Conservation (phyloP, 2,329 filamentous ascomycete genomes). For the Corynespora cassiicola region DNA sequence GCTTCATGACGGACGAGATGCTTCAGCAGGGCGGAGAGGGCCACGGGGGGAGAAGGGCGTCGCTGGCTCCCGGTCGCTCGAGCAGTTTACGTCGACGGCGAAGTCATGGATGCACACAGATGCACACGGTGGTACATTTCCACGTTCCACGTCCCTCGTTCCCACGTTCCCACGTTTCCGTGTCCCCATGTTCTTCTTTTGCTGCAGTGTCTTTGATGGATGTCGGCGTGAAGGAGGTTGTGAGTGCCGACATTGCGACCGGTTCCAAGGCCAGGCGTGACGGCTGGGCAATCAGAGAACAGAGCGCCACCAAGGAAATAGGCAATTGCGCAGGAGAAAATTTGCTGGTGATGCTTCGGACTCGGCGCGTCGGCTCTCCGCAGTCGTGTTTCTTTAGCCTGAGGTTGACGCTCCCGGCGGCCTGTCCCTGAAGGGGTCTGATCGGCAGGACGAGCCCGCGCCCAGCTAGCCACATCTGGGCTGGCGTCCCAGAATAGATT, state of each 20-base stretch:
- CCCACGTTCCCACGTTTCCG: too few relatives aligned
- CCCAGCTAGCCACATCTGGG: not conserved
- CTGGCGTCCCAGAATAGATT: slow-evolving; percentile 1
- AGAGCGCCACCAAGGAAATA: not conserved
- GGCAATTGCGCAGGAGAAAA: not conserved
- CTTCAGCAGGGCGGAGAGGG: too few relatives aligned
- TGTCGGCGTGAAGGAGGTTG: slow-evolving; percentile 18
- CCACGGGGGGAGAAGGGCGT: too few relatives aligned
- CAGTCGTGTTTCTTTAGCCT: slow-evolving; percentile 9
- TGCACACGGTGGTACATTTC: too few relatives aligned
- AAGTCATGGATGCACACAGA: too few relatives aligned
- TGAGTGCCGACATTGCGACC: slow-evolving; percentile 10
- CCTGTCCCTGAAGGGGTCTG: not conserved
- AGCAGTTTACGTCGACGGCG: too few relatives aligned
- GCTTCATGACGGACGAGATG: too few relatives aligned
- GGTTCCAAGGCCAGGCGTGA: slow-evolving; percentile 9
- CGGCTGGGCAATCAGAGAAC: slow-evolving; percentile 1
- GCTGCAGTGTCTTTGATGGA: too few relatives aligned
- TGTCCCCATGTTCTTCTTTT: too few relatives aligned
- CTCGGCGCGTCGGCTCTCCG: slow-evolving; percentile 23
- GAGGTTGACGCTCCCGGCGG: slow-evolving; percentile 1
- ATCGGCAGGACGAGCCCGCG: not conserved
- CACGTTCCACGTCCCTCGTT: too few relatives aligned
- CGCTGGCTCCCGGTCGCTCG: too few relatives aligned
- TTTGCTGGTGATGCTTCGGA: slow-evolving; percentile 13